phyloP scores from a whole-genome alignment of 1,284 basidiomycete species.

The Uromyces viciae-fabae region DNA sequence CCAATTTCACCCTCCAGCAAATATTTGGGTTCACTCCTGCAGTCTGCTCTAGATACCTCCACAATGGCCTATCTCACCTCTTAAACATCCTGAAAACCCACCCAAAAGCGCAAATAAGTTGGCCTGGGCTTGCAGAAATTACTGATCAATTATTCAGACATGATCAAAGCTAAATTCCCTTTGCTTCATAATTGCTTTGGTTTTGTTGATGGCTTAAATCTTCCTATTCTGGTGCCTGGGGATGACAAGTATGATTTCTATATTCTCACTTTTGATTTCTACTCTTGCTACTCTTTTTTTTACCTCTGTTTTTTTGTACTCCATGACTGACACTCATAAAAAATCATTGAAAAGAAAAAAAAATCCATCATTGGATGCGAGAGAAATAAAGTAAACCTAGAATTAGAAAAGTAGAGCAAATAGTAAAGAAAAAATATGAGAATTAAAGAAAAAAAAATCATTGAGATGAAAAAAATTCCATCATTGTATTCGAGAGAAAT shows the following conservation, averaged over 20 bases:
- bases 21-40: slow-evolving; percentile 52
- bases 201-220: slow-evolving; percentile 53
- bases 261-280: no score
- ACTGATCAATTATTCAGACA: neutral
- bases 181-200: slow-evolving; percentile 58
- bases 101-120: neutral
- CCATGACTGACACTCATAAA: no score
- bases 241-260: slow-evolving; percentile 54
- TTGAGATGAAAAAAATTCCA: no score
- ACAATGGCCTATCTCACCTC: neutral
- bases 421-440: no score
- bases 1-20: slow-evolving; percentile 56
- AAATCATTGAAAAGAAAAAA: no score
- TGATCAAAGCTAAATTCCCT: slow-evolving; percentile 46
- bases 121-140: neutral
- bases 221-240: slow-evolving; percentile 48
- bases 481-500: no score
- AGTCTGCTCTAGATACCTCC: neutral
- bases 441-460: no score
- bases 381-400: no score
- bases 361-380: no score
- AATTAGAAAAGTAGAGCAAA: no score
- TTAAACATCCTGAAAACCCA: neutral
- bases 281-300: no score
- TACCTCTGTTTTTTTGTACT: no score